These are phyloP conservation scores for Fraxinus anomala DNA, from an alignment of 257 asterid genomes.

Conservation along the genomic window DNA sequence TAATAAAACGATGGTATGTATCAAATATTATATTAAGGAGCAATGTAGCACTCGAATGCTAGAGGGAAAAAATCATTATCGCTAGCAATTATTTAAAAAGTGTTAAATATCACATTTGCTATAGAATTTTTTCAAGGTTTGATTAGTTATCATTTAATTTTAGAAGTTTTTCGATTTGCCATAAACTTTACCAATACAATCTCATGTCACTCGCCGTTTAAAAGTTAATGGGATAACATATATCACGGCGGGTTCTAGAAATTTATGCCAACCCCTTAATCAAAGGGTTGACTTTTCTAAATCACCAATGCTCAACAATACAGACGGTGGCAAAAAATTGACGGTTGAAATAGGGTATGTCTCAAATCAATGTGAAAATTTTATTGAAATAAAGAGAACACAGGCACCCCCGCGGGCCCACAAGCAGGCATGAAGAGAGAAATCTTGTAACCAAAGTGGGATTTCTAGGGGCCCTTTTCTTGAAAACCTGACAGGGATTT, in stretches of 20 bases:
- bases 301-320: not conserved
- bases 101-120: too few species aligned
- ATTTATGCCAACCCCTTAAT: not conserved
- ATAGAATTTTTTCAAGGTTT: too few species aligned
- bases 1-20: not conserved
- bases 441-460: constrained; percentile 40
- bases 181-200: not conserved
- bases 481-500: constrained; percentile 41
- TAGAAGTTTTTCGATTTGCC: not conserved
- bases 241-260: not conserved
- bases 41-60: not conserved
- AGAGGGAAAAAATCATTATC: too few species aligned
- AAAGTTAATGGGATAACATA: not conserved
- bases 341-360: not conserved
- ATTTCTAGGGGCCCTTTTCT: constrained; percentile 26
- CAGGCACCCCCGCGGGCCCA: constrained; percentile 24
- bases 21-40: not conserved
- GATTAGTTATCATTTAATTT: not conserved
- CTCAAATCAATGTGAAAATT: not conserved
- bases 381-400: not conserved
- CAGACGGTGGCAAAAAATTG: not conserved
- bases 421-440: constrained; percentile 25
- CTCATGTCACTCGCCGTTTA: not conserved
- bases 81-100: not conserved
- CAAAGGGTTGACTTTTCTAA: not conserved